phyloP scores from a whole-genome alignment of 306 rosid genomes.

The Benincasa hispida region DNA sequence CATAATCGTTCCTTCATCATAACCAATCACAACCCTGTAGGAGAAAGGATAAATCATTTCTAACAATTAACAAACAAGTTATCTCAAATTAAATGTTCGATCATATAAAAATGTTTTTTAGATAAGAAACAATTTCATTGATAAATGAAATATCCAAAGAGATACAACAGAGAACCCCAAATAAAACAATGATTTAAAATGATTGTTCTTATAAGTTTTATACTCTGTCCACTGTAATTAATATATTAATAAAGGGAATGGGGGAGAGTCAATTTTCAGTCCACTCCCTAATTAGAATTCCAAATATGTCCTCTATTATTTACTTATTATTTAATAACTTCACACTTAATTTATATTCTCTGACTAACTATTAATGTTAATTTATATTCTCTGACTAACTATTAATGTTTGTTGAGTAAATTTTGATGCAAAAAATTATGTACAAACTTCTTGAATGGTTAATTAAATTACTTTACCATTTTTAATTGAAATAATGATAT shows the following conservation, averaged over 20 bases:
- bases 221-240: not conserved
- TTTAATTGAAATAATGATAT: not conserved
- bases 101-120: not conserved
- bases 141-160: too few relatives aligned
- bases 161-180: too few relatives aligned
- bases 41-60: not conserved
- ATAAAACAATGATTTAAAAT: not conserved
- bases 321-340: not conserved
- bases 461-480: not conserved
- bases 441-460: not conserved
- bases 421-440: not conserved
- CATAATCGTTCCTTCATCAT: slow-evolving; percentile 97
- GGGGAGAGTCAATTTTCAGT: not conserved
- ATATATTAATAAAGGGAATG: not conserved
- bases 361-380: not conserved
- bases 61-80: not conserved
- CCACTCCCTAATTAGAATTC: not conserved
- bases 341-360: not conserved
- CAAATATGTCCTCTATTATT: not conserved
- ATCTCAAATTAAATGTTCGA: not conserved
- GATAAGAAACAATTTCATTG: too few relatives aligned
- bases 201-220: not conserved
- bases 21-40: slow-evolving; percentile 80
- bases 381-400: not conserved
- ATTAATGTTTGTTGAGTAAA: not conserved